These are phyloP conservation scores for Starmerella riodocensis DNA, from an alignment of 805 yeast species.

Conservation along the genomic window DNA sequence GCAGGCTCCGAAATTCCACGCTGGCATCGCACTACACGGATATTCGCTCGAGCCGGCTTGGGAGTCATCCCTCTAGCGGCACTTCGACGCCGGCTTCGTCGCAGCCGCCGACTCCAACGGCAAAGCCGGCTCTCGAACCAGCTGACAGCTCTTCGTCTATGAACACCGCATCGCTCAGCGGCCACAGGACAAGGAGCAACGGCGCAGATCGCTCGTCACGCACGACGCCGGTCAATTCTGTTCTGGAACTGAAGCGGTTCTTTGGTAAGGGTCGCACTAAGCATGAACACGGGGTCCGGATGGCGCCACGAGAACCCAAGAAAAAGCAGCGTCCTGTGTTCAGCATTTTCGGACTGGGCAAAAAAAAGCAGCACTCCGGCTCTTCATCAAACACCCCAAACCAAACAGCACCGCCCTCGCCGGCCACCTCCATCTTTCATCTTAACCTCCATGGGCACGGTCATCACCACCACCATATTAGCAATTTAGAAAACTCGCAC, in stretches of 20 bases:
- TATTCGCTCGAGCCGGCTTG: not conserved
- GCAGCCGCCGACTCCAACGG: conserved; percentile 1
- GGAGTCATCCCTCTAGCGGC: not conserved
- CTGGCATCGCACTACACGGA: not conserved
- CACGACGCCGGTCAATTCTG: conserved; percentile 7
- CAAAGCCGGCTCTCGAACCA: conserved; percentile 6
- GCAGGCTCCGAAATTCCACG: not conserved
- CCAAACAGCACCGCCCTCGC: not conserved
- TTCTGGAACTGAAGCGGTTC: conserved; percentile 20
- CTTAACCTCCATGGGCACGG: not conserved
- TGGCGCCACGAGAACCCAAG: not conserved
- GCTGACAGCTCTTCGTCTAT: conserved; percentile 14
- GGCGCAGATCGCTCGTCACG: not conserved
- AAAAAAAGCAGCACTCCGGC: not conserved
- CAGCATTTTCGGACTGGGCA: conserved; percentile 2
- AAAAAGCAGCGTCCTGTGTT: not conserved
- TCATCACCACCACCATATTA: not conserved
- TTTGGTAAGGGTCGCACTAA: conserved; percentile 20
- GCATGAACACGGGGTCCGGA: conserved; percentile 13
- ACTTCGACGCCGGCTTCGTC: conserved; percentile 1
- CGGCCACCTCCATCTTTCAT: not conserved
- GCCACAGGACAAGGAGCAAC: not conserved
- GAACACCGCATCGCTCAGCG: conserved; percentile 7
- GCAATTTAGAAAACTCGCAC: no score
- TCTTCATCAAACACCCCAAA: not conserved